Conservation (phyloP, 2,329 filamentous ascomycete genomes). For the Hortaea sp. region DNA sequence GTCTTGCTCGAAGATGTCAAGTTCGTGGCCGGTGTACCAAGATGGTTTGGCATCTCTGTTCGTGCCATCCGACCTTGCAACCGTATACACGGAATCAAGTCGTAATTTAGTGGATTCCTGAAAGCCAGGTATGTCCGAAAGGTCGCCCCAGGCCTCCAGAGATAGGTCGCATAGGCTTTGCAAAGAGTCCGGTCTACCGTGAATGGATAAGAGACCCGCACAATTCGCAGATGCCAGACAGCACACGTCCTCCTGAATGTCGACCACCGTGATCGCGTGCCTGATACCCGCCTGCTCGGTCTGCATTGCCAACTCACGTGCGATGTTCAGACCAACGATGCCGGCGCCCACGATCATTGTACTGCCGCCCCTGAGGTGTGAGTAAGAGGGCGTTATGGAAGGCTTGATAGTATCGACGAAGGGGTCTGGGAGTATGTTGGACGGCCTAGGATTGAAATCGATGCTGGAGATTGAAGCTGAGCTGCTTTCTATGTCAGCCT, state of each 20-base stretch:
- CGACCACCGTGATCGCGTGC: slow-evolving; percentile 16
- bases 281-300: slow-evolving; percentile 1
- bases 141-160: slow-evolving; percentile 6
- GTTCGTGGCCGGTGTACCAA: slow-evolving; percentile 3
- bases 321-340: slow-evolving; percentile 16
- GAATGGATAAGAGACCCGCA: slow-evolving; percentile 10
- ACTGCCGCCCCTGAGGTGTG: not conserved
- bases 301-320: slow-evolving; percentile 13
- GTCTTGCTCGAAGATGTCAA: not conserved
- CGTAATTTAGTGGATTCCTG: not conserved
- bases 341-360: slow-evolving; percentile 17
- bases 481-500: not conserved
- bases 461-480: not conserved
- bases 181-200: slow-evolving; percentile 4
- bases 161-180: slow-evolving; percentile 4
- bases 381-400: not conserved
- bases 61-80: not conserved
- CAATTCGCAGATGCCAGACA: slow-evolving; percentile 10
- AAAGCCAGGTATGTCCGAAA: slow-evolving; percentile 1
- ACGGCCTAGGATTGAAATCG: not conserved
- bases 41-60: slow-evolving; percentile 2
- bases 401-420: not conserved
- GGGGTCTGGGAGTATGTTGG: no score
- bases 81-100: not conserved
- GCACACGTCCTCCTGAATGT: slow-evolving; percentile 8